phyloP scores from a whole-genome alignment of 208 protist species.

The Trypanosomatidae sp. region DNA sequence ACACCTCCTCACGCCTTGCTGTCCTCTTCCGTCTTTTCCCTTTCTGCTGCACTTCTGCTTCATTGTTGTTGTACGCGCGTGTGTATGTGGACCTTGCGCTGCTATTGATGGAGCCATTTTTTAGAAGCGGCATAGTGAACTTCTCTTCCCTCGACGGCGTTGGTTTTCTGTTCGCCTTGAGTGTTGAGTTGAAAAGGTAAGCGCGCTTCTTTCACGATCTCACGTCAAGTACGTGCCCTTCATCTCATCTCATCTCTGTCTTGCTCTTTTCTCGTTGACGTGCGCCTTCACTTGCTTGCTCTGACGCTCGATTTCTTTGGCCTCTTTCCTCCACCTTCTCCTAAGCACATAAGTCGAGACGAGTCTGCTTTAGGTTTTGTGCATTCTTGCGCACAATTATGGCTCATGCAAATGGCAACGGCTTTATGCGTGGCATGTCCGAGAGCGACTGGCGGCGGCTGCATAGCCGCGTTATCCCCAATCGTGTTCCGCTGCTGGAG shows the following conservation, averaged over 20 bases:
- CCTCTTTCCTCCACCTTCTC: no score
- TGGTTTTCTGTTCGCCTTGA: not conserved
- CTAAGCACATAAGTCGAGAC: not conserved
- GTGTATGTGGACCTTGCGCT: not conserved
- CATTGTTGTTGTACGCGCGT: not conserved
- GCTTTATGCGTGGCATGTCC: conserved; percentile 24
- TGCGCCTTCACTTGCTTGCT: not conserved
- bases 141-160: not conserved
- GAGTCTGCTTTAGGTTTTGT: not conserved
- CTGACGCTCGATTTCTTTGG: not conserved
- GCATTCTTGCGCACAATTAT: not conserved
- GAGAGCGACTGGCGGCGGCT: conserved; percentile 59
- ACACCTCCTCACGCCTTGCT: not conserved
- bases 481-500: conserved; percentile 41
- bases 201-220: not conserved
- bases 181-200: not conserved
- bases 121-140: not conserved
- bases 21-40: not conserved
- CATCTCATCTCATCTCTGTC: no score
- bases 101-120: not conserved
- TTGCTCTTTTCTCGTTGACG: not conserved
- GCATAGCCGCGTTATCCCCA: conserved; percentile 59
- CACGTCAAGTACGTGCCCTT: not conserved
- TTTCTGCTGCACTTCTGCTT: not conserved
- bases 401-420: not conserved